Conservation (phyloP, 352 stramenopile genomes). For the Phytopythium delawarense region DNA sequence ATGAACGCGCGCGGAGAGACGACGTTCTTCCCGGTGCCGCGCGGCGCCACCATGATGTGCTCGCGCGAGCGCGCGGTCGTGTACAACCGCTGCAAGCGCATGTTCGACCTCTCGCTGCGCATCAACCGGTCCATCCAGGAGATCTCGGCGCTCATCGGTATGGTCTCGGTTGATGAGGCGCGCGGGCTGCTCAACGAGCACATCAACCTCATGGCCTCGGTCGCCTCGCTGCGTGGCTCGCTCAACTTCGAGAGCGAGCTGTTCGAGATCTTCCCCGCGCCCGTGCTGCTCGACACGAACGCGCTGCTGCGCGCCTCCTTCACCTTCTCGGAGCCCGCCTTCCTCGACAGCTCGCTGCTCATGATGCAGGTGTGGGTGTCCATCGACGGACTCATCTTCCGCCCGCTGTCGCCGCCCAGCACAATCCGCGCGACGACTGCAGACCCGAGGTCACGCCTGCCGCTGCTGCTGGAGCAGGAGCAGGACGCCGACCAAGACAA, state of each 20-base stretch:
- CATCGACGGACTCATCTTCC: conserved; percentile 78
- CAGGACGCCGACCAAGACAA: background rate
- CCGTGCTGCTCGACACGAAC: conserved; percentile 76
- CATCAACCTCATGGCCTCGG: conserved; percentile 79
- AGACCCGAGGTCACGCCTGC: background rate
- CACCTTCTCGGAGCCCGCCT: conserved; percentile 37
- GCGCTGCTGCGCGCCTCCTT: conserved; percentile 62
- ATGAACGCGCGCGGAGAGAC: conserved; percentile 81
- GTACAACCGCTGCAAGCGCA: conserved; percentile 81
- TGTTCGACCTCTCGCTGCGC: conserved; percentile 84
- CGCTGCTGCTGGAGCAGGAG: conserved; percentile 10
- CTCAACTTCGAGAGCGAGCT: conserved; percentile 86
- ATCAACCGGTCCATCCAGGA: conserved; percentile 88
- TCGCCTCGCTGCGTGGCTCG: conserved; percentile 65
- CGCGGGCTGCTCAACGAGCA: conserved; percentile 77
- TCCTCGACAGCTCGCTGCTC: conserved; percentile 58
- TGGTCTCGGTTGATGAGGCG: conserved; percentile 78
- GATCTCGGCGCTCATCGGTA: conserved; percentile 78
- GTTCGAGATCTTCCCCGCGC: conserved; percentile 79
- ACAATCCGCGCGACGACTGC: conserved; percentile 32
- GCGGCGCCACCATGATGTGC: conserved; percentile 65
- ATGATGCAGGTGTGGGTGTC: conserved; percentile 88
- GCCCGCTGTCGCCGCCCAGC: conserved; percentile 57
- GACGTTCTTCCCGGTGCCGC: conserved; percentile 51
- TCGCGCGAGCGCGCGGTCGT: conserved; percentile 70